Evolutionary conservation across 1,139 yeast genomes (phyloP), one percentile per base, ranked within the genome.

Genomic region (Eremothecium sinecaudum): DNA sequence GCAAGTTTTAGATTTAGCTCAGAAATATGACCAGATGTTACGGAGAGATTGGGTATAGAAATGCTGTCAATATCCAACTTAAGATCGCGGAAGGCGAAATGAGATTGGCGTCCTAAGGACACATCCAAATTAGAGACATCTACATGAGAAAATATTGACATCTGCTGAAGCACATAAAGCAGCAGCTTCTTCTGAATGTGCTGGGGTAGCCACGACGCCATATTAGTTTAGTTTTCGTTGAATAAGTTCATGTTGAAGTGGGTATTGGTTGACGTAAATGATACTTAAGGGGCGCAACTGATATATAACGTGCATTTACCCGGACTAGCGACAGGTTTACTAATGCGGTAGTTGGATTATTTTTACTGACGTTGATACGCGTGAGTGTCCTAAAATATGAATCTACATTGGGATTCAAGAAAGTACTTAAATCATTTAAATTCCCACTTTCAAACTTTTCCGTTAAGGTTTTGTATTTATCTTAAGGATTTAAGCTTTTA

Each of bases 121-220:
- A 86, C 87, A 51, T 83, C 92, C 37, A 86, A 59, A 51, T 84
- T 80, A 12, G 86, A 80, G 21, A 82, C 63, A 53, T 84, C 92
- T 18, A 84, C 70, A 50, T 81, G 83, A 2, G 94, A 79, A 53
- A 86, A 82, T 26, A 86, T 60, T n/a, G 87, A 75, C 26, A 86
- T 69, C 55, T 83, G 92, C 51, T 80, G 84, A 15, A 86, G 68
- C 4, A 84, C 75, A 58, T 83, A 84, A 33, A 80, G 71, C 33
- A 86, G 70, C 32, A 86, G 71, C 48, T 94, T 66, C 58, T 81
- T 80, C 52, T 84, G 94, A 30, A 86, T 67, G 53, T 78, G 79
- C 53, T 79, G 87, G 8, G 93, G 90, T 56, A 80, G 68, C 92
- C 93, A 81, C 32, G 80, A 76, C 49, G 72, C 69, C 79, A 73